Conservation (phyloP, 2,329 filamentous ascomycete genomes). For the Microcera coccophila region DNA sequence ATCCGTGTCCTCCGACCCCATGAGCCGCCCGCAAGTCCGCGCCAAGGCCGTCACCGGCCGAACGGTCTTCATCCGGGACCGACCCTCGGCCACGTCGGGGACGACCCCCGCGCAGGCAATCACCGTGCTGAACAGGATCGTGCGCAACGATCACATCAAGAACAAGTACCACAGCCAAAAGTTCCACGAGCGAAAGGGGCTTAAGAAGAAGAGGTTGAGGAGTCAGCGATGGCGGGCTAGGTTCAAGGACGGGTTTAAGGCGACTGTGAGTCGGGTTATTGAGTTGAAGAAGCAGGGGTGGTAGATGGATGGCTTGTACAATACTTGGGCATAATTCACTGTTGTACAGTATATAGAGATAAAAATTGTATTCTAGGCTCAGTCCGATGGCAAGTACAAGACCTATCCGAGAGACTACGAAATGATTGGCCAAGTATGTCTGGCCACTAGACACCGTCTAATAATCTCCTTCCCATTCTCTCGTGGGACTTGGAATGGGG, state of each 20-base stretch:
- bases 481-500: constrained; percentile 54
- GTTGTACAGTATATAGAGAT: constrained; percentile 26
- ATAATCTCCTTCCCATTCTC: constrained; percentile 30
- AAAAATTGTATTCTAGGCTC: constrained; percentile 20
- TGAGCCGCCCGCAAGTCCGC: constrained; percentile 27
- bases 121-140: constrained; percentile 36
- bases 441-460: not conserved
- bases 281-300: constrained; percentile 75
- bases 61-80: constrained; percentile 37
- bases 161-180: constrained; percentile 55
- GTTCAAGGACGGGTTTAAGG: constrained; percentile 67
- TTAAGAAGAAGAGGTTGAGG: constrained; percentile 72
- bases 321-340: constrained; percentile 12
- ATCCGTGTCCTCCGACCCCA: constrained; percentile 18
- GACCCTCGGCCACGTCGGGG: constrained; percentile 26
- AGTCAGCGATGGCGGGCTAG: constrained; percentile 65
- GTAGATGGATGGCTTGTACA: constrained; percentile 42
- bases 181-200: constrained; percentile 70
- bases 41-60: constrained; percentile 35
- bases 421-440: not conserved
- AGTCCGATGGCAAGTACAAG: not conserved
- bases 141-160: constrained; percentile 53
- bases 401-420: not conserved
- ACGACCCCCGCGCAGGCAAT: constrained; percentile 45
- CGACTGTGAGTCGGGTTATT: constrained; percentile 59